These are phyloP conservation scores for Saussurea involucrata DNA, from an alignment of 129 eudicot genomes.

Conservation along the genomic window DNA sequence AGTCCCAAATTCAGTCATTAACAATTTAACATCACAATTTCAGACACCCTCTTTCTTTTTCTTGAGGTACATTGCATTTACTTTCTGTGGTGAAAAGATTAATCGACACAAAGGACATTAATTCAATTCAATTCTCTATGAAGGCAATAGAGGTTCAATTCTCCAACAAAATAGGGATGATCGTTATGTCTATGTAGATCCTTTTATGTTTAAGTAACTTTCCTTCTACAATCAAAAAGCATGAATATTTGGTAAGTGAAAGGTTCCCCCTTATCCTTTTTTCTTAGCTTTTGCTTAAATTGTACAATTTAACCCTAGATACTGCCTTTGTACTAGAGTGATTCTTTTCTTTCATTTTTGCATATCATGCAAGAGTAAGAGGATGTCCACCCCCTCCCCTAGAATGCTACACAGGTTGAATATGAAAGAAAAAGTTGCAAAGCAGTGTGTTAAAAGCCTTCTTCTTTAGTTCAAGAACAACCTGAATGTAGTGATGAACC, in stretches of 20 bases:
- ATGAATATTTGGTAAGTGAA: not conserved
- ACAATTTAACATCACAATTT: not conserved
- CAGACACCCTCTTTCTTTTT: not conserved
- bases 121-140: not conserved
- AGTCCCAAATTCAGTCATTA: not conserved
- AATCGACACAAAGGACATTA: no score
- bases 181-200: not conserved
- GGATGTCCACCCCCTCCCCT: not conserved
- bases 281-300: not conserved
- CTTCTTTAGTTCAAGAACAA: conserved; percentile 10
- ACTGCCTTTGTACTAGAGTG: not conserved
- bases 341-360: not conserved
- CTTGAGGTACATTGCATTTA: not conserved
- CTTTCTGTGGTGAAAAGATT: not conserved
- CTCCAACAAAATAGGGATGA: not conserved
- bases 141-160: not conserved
- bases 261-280: not conserved
- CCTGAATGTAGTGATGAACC: conserved; percentile 94
- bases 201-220: no score
- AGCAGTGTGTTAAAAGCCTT: conserved; percentile 1
- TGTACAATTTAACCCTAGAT: not conserved
- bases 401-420: not conserved
- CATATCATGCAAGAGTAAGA: not conserved
- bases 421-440: not conserved
- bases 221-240: not conserved